These are phyloP conservation scores for thale cress (Arabidopsis thaliana) DNA, from an alignment of 345 rosid species.

Conservation along the genomic window TAIR10.1 NC_003076.8:19143501-19144000, in stretches of 20 bases:
- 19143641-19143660: slow-evolving; percentile 34
- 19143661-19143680: slow-evolving; percentile 28
- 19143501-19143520: slow-evolving; percentile 49
- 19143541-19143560: slow-evolving; percentile 50
- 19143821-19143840: neutral
- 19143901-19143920: neutral
- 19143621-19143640: neutral
- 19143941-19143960: neutral
- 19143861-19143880: neutral
- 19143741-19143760: slow-evolving; percentile 2
- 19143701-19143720: slow-evolving; percentile 33
- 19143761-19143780: neutral
- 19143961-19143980: neutral
- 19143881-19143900: neutral
- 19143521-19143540: slow-evolving; percentile 32
- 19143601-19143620: neutral
- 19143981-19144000: neutral
- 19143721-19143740: slow-evolving; percentile 25
- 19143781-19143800: neutral
- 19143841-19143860: neutral
- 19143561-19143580: slow-evolving; percentile 49
- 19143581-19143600: slow-evolving; percentile 42
- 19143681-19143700: slow-evolving; percentile 24
- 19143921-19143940: neutral
- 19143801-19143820: neutral